Conservation (phyloP, 352 stramenopile species). For the Heterotrichella gracilis region DNA sequence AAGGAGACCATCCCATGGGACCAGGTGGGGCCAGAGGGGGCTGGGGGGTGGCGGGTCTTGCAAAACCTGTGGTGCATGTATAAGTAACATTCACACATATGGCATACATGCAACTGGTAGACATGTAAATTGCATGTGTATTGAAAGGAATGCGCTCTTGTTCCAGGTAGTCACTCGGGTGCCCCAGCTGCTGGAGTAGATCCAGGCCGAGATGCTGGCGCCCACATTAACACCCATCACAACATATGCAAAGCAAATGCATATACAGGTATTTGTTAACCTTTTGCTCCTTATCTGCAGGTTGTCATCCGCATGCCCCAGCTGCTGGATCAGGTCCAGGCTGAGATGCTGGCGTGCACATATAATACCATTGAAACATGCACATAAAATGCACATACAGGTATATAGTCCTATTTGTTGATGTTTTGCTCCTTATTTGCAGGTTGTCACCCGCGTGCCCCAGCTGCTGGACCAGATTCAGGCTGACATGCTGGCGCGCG, state of each 20-base stretch:
- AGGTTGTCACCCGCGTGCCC: conserved; percentile 11
- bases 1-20: conserved; percentile 24
- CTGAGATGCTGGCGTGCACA: conserved; percentile 71
- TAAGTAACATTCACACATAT: too few relatives aligned
- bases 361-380: background rate
- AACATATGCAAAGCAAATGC: too few relatives aligned
- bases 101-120: too few relatives aligned
- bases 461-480: conserved; percentile 63
- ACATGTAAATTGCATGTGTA: background rate
- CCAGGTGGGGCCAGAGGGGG: too few relatives aligned
- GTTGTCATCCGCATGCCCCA: conserved; percentile 10
- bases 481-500: conserved; percentile 65
- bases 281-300: background rate
- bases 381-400: too few relatives aligned
- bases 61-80: too few relatives aligned
- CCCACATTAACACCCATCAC: conserved; percentile 19
- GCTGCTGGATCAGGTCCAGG: conserved; percentile 65
- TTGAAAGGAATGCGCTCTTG: background rate
- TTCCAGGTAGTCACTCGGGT: conserved; percentile 15
- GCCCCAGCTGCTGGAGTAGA: conserved; percentile 40
- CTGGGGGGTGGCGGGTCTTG: too few relatives aligned
- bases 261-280: background rate
- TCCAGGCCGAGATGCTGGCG: conserved; percentile 75
- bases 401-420: background rate
- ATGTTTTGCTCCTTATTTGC: background rate